Conservation (phyloP, 306 rosid species). For the Medicago arabica region DNA sequence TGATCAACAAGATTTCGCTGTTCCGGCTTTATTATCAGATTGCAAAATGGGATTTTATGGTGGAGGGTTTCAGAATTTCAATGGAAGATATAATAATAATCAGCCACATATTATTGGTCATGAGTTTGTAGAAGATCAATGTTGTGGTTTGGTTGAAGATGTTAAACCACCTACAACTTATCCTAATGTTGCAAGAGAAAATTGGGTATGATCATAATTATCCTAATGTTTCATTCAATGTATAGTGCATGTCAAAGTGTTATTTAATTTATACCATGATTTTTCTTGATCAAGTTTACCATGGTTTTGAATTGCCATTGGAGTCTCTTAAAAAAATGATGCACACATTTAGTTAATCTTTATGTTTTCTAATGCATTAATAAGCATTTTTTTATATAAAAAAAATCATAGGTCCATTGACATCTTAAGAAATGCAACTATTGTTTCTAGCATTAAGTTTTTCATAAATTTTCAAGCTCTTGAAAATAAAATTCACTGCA, state of each 20-base stretch:
- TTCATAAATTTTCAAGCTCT: neutral
- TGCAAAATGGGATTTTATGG: conserved; percentile 47
- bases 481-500: neutral
- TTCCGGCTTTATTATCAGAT: conserved; percentile 48
- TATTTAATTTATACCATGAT: too few species aligned
- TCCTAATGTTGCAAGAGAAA: conserved; percentile 47
- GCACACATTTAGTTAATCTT: neutral
- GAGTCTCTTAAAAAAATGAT: neutral
- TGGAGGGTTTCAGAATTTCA: conserved; percentile 46
- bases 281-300: too few species aligned
- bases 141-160: conserved; percentile 58
- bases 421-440: neutral
- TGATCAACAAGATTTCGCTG: conserved; percentile 40
- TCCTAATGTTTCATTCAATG: neutral
- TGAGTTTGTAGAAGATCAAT: conserved; percentile 55
- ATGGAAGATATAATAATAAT: conserved; percentile 35
- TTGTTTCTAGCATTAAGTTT: neutral
- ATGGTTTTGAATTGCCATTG: too few species aligned
- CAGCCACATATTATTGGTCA: conserved; percentile 36
- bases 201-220: conserved; percentile 50
- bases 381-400: neutral
- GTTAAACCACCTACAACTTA: conserved; percentile 47
- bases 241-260: neutral
- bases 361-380: neutral
- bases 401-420: neutral